Conservation (phyloP, 2,329 filamentous ascomycete genomes). For the Cladosporium sp. region DNA sequence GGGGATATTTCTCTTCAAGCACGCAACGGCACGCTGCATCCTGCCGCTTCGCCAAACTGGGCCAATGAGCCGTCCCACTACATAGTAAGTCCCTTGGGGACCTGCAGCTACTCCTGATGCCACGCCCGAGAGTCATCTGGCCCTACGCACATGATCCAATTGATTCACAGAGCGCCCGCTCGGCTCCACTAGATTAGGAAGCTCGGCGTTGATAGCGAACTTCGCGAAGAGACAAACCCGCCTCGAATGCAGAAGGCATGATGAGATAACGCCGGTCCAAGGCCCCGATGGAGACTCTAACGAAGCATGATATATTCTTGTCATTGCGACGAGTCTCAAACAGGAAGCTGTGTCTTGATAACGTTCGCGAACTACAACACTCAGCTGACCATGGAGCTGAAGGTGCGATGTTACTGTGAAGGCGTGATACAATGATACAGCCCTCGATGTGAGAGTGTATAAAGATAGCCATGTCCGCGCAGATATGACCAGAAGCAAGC, state of each 20-base stretch:
- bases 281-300: slow-evolving; percentile 12
- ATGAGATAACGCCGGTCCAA: slow-evolving; percentile 17
- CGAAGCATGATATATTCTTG: slow-evolving; percentile 13
- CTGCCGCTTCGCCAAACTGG: slow-evolving; percentile 16
- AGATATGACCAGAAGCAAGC: slow-evolving; percentile 1
- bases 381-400: slow-evolving; percentile 8
- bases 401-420: slow-evolving; percentile 11
- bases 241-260: slow-evolving; percentile 15
- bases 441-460: background rate
- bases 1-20: slow-evolving; percentile 8
- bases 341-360: slow-evolving; percentile 16
- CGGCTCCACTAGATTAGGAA: slow-evolving; percentile 9
- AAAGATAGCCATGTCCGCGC: background rate
- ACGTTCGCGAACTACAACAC: slow-evolving; percentile 6
- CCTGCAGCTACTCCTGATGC: slow-evolving; percentile 4
- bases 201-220: slow-evolving; percentile 12
- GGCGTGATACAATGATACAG: background rate
- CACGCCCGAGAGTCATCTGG: slow-evolving; percentile 16
- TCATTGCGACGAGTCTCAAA: slow-evolving; percentile 1
- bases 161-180: background rate
- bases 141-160: slow-evolving; percentile 15
- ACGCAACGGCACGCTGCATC: slow-evolving; percentile 18
- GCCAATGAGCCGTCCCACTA: slow-evolving; percentile 3
- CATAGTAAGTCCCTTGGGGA: background rate
- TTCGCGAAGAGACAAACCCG: slow-evolving; percentile 7